Evolutionary conservation across 1,284 basidiomycete genomes (phyloP), one percentile per base, ranked within the genome.

Genomic region (Taiwanofungus camphoratus): DNA sequence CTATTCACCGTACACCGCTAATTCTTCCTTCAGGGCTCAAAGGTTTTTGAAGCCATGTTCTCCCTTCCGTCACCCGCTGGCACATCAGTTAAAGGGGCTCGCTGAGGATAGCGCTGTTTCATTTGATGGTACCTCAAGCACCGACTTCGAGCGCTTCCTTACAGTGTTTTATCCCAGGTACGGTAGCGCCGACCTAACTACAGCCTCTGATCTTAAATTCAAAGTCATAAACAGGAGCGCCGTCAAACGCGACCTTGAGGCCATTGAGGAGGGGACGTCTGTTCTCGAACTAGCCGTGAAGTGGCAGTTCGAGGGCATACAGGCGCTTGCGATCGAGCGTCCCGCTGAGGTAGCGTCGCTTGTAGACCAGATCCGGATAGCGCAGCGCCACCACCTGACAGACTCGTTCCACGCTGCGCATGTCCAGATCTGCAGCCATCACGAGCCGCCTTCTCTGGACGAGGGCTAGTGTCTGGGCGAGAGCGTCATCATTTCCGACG

Each of bases 341-440:
- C 46, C 53, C 5, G n/a, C 19, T 5, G 36, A 39, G 2, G 19
- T 48, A 21, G 44, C 47, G 9, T 40, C 46, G 2, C 41, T 48
- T 21, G 44, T 51, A 18, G 53, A 55, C 18, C 52, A 54, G 24
- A 40, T 55, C n/a, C 34, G 47, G 8, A 22, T 54, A 2, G 54
- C 41, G 3, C 53, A 44, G 27, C 26, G 16, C 16, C 51, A 49
- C 43, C 29, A 38, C 38, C 19, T 44, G 8, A 13, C 15, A 11
- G 35, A 46, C 3, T 52, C 37, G 44, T 36, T 51, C 29, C 27
- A 23, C 23, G 41, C 30, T 18, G 52, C 44, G 6, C 46, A 39
- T 31, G 36, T 37, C 5, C 30, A 38, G 16, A 41, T 52, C 20
- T 47, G 48, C 41, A 18, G 33, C 16, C 36, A 44, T 21, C n/a